Conservation (phyloP, 805 yeast species). For the Millerozyma acaciae region DNA sequence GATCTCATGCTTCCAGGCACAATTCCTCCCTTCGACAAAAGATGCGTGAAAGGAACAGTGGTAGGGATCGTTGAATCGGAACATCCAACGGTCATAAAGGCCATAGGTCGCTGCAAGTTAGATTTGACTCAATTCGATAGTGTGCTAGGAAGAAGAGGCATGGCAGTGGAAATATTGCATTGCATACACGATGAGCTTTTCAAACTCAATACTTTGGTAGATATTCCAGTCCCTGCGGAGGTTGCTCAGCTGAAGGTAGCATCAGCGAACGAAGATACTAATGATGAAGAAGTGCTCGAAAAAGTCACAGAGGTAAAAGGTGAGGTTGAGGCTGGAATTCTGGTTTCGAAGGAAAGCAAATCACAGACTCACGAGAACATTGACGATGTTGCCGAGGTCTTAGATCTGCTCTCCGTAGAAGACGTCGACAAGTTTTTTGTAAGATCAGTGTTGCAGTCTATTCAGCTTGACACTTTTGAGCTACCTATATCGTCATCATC, state of each 20-base stretch:
- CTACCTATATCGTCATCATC: conserved; percentile 71
- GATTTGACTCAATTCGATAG: conserved; percentile 42
- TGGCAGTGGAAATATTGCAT: conserved; percentile 74
- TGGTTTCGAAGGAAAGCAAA: conserved; percentile 7
- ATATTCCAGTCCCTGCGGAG: conserved; percentile 25
- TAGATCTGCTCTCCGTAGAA: conserved; percentile 44
- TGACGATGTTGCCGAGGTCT: conserved; percentile 32
- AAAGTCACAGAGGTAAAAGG: conserved; percentile 6
- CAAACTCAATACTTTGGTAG: conserved; percentile 45
- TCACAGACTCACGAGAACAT: conserved; percentile 9
- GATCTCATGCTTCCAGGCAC: conserved; percentile 75
- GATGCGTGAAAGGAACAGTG: conserved; percentile 47
- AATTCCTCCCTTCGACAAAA: conserved; percentile 52
- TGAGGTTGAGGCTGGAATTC: conserved; percentile 14
- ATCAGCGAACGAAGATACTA: not conserved
- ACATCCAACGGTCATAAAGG: conserved; percentile 60
- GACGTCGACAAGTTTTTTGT: conserved; percentile 75
- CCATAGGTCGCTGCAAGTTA: conserved; percentile 61
- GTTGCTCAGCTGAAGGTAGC: conserved; percentile 18
- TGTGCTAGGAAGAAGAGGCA: conserved; percentile 67
- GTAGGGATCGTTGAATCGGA: conserved; percentile 69
- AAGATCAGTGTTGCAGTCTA: conserved; percentile 66
- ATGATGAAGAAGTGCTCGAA: conserved; percentile 1
- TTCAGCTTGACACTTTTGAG: conserved; percentile 52
- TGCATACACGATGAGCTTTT: conserved; percentile 62